These are phyloP conservation scores for Cryptosporidium meleagridis DNA, from an alignment of 169 alveolate genomes.

Conservation along the genomic window DNA sequence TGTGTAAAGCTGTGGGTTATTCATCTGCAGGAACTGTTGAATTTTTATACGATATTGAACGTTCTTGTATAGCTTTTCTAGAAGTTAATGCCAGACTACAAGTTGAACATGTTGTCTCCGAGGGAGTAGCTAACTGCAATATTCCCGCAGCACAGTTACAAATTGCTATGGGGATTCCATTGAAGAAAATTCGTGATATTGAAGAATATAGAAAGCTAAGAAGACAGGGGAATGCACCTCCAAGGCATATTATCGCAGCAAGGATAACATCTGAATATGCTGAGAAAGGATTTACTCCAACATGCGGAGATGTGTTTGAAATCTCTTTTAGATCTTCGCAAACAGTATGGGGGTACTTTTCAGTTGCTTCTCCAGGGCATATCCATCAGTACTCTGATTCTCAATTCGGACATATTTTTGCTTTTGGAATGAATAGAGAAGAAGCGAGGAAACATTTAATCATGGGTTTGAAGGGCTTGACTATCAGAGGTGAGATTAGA, in stretches of 20 bases:
- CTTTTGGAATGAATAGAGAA: constrained; percentile 85
- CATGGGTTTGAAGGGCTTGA: constrained; percentile 81
- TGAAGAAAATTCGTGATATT: constrained; percentile 83
- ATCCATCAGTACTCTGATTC: constrained; percentile 89
- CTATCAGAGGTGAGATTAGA: constrained; percentile 84
- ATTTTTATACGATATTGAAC: constrained; percentile 88
- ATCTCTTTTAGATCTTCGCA: constrained; percentile 81
- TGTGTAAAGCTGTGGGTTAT: constrained; percentile 87
- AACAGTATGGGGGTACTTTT: constrained; percentile 87
- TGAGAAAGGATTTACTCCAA: constrained; percentile 88
- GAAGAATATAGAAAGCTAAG: constrained; percentile 73
- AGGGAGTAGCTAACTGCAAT: constrained; percentile 89
- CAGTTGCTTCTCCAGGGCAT: constrained; percentile 84
- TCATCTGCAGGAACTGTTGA: constrained; percentile 92
- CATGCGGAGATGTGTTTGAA: constrained; percentile 82
- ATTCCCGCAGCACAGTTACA: constrained; percentile 87
- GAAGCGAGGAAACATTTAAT: constrained; percentile 82
- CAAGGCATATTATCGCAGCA: constrained; percentile 84
- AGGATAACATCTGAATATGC: constrained; percentile 90
- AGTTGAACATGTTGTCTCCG: constrained; percentile 96
- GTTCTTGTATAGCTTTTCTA: constrained; percentile 85
- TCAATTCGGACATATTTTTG: constrained; percentile 90
- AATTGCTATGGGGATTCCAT: constrained; percentile 88
- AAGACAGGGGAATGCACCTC: constrained; percentile 70
- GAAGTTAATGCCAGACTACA: constrained; percentile 90